Conservation (phyloP, 208 protist genomes). For the Leishmania tarentolae region DNA sequence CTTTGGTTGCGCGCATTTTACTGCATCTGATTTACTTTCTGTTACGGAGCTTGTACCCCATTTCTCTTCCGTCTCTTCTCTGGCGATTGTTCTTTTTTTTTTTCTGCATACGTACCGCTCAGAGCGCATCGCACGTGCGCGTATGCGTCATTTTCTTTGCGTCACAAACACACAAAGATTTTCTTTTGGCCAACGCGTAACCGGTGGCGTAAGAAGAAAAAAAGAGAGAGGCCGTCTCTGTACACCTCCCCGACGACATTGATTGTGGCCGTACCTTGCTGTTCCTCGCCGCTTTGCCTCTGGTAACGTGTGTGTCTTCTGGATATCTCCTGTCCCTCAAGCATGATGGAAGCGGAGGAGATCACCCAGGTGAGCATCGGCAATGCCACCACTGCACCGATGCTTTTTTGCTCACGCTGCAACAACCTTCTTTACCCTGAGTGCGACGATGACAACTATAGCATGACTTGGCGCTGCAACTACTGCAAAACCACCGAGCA, state of each 20-base stretch:
- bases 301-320: conserved; percentile 4
- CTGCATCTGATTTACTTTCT: not conserved
- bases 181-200: not conserved
- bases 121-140: not conserved
- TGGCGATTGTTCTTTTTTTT: not conserved
- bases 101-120: not conserved
- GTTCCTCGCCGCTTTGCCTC: not conserved
- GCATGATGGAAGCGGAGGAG: conserved; percentile 25
- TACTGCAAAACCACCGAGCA: conserved; percentile 82
- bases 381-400: conserved; percentile 66
- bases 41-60: no score
- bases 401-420: conserved; percentile 89
- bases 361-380: conserved; percentile 26
- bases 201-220: not conserved
- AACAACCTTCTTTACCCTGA: conserved; percentile 91
- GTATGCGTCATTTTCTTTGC: not conserved
- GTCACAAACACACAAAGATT: not conserved
- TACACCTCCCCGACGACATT: not conserved
- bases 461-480: conserved; percentile 86
- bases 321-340: not conserved
- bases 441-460: conserved; percentile 45
- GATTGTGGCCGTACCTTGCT: not conserved
- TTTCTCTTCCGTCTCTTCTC: not conserved
- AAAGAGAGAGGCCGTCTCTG: not conserved
- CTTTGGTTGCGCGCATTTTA: not conserved